These are phyloP conservation scores for Neopestalotiopsis sp. DNA, from an alignment of 2,329 filamentous ascomycete species.

Conservation along the genomic window DNA sequence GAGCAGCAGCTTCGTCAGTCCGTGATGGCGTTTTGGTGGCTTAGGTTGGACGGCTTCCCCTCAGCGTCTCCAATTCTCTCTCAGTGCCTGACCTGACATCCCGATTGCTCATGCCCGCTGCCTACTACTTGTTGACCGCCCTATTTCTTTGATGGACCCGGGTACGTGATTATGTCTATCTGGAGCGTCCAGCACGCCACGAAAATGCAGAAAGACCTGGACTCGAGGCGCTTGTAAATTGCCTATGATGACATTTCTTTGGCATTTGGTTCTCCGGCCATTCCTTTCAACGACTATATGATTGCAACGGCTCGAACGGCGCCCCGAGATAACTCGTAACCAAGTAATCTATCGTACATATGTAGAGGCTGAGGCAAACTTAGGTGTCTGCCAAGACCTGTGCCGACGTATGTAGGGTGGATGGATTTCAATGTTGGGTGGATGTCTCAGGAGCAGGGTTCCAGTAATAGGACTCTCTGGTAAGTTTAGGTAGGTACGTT, in stretches of 20 bases:
- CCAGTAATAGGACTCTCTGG: neutral
- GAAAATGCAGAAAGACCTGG: neutral
- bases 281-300: neutral
- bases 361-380: neutral
- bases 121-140: neutral
- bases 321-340: neutral
- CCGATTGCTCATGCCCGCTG: neutral
- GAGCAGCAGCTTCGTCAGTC: slow-evolving; percentile 12
- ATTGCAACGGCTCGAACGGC: neutral
- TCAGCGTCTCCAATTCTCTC: slow-evolving; percentile 6
- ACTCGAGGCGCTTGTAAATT: neutral
- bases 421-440: neutral
- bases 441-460: neutral
- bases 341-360: neutral
- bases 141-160: neutral
- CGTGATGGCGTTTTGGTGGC: slow-evolving; percentile 7
- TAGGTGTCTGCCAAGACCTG: neutral
- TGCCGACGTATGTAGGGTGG: slow-evolving; percentile 1
- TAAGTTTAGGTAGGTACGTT: neutral
- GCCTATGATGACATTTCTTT: neutral
- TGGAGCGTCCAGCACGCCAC: neutral
- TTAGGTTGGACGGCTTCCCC: slow-evolving; percentile 1
- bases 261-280: neutral
- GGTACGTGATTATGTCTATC: neutral
- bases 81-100: neutral